Evolutionary conservation across 1,139 yeast species (phyloP), one percentile per base, ranked within the genome.

Genomic region (Casaregolazyma lundiana): DNA sequence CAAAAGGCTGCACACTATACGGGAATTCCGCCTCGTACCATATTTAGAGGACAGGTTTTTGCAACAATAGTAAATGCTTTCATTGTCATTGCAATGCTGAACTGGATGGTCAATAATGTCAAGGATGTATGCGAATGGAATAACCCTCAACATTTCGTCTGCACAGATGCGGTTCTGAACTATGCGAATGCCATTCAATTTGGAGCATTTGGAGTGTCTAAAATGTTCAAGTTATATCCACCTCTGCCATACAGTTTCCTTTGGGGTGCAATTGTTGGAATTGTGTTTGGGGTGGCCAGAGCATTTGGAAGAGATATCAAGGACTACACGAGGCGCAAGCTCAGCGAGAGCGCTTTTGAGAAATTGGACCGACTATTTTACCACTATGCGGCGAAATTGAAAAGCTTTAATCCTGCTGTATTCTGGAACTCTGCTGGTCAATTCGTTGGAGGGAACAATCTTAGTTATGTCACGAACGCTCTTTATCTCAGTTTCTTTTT

Each of bases 121-220:
- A 50, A 47, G 1, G 49, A 45, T 35, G 39, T 47, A 5, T 42
- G 44, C 18, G 48, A 55, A 15, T 54, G 54, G 17, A 48, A 53
- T 19, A 76, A 77, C 47, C 45, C 59, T 2, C 54, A 48, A 35
- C 55, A 58, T 53, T 60, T 62, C 48, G 58, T 59, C 7, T 62
- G 66, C 39, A 60, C 52, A 13, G 46, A 77, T 19, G 62, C 59
- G 41, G 70, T 71, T 26, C 72, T 77, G 0, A 74, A 62, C 56
- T 78, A 68, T 61, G 65, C 73, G 38, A 70, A 80, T 9, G 69
- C 78, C n/a, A 73, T 77, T 8, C 62, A 76, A 32, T 78, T 78
- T 75, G 84, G 84, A 52, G 75, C 76, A 44, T 78, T 81, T 56
- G 86, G 84, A 24, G 86, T 87, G 13, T 66, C 73, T 55, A 70